Base-by-base conservation (phyloP, 371 early-diverging fungal genomes). In the Rhizopus stolonifer region DNA sequence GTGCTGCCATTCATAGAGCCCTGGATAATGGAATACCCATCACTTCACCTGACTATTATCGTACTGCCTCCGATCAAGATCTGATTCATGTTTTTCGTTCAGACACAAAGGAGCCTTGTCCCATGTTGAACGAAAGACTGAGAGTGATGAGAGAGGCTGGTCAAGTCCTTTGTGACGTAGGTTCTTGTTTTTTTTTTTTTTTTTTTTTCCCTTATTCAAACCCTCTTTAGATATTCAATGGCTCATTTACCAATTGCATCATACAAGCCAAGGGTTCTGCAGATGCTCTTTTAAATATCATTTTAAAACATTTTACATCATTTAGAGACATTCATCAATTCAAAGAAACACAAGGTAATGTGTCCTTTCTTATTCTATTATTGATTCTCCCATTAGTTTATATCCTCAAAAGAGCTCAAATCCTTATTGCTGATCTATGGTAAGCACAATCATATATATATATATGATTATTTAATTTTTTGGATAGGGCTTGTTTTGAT, bases 361-460 rank as follows among this genome's bases (percentile, higher is more conserved):
- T 18, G 13, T 17, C n/a, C 24, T 19, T 38, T n/a, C 13, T 24
- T 29, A 5, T 3, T 15, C 5, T 24, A 17, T 19, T 29, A 15
- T 4, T 38, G 14, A 24, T 46, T 33, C n/a, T 23, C 15, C n/a
- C 4, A 31, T 34, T 56, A 67, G 93, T 92, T 10, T 73, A 69
- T 43, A 65, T 94, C 42, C 84, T 86, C 56, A 94, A 94, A 71
- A 72, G 94, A 29, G 91, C 90, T 11, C 94, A 94, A 69, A 94
- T 94, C 46, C 77, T 94, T 36, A 84, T 90, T n/a, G 94, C 92
- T 42, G 94, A 94, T 58, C 61, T 91, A 24, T 94, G 93, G 88
- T 82, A 77, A 53, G 39, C 31, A 21, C 8, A 31, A 15, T 40
- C 19, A 36, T 19, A 19, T 4, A 25, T 7, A 14, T 25, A 17